Percentiles rank a stretch among this genome's conserved stretches.
Conservation (phyloP, 164 flowering plant genomes). For the Akebia trifoliata region DNA sequence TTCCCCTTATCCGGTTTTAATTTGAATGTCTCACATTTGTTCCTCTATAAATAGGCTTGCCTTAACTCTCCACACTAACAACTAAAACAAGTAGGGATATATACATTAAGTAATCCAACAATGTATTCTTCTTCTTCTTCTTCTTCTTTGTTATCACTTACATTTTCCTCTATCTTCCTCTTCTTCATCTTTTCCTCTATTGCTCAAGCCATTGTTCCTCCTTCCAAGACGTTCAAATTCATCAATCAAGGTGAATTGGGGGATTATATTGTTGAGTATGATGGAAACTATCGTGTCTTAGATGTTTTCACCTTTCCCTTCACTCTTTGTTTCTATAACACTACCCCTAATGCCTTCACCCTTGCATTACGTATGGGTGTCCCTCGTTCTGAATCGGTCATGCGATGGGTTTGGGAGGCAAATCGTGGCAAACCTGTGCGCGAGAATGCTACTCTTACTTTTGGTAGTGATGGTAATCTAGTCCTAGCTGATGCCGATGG, state of each 20-base stretch:
- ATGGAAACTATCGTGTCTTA: conserved; percentile 27
- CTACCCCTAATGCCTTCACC: conserved; percentile 26
- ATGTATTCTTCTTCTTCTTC: conserved; percentile 6
- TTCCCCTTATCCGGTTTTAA: no score
- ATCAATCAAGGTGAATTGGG: conserved; percentile 46
- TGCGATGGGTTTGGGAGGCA: conserved; percentile 43
- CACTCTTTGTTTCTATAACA: conserved; percentile 30
- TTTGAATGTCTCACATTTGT: no score
- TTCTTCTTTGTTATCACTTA: background rate
- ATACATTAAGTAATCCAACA: no score
- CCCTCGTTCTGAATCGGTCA: conserved; percentile 12
- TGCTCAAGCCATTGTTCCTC: conserved; percentile 39
- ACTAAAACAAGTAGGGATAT: no score
- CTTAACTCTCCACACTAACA: no score
- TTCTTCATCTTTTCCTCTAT: conserved; percentile 13
- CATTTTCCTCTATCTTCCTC: conserved; percentile 4
- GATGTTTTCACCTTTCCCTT: conserved; percentile 16
- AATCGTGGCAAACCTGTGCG: conserved; percentile 26
- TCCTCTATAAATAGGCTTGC: no score
- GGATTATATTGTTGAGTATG: conserved; percentile 33
- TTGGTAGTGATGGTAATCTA: conserved; percentile 28
- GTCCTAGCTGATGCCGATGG: conserved; percentile 34
- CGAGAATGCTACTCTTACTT: conserved; percentile 28
- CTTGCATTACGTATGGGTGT: conserved; percentile 28
- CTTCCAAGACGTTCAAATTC: conserved; percentile 32